Base-by-base conservation (phyloP, 2,329 filamentous ascomycete species). In the Colletotrichum sp. region DNA sequence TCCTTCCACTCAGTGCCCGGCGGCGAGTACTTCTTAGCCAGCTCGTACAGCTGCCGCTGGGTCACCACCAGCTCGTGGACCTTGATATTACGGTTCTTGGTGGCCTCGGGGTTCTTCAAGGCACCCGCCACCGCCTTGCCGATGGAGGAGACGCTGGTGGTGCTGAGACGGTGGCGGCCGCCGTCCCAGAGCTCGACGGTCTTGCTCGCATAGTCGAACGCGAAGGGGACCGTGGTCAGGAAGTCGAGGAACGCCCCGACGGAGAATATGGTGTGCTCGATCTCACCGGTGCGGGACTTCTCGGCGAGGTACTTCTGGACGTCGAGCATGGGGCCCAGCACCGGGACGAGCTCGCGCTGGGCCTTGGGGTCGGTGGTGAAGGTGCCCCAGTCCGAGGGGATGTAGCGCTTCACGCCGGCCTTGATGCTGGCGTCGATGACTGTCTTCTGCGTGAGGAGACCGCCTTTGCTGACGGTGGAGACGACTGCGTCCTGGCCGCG, bases 201-300 rank as follows among this genome's bases (percentile, higher is more conserved):
- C 72, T 59, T 67, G 57, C 68, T 62, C 15, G 71, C 18, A 28
- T 71, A 78, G 57, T 77, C 63, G 21, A 68, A 72, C 2, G 30
- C 52, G 16, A 72, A 6, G 13, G 68, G 62, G 12, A 81, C 59
- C 76, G 81, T 49, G 7, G 88, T 64, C 9, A 86, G 86, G 90
- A 89, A 93, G 81, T 94, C 92, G 72, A 93, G 88, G 82, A 94
- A 93, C 0, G 85, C 82, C 0, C 89, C 89, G 69, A 86, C 90
- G 28, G 88, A 84, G 3, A 94, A 81, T 21, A 85, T 84, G 0
- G 90, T 92, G 85, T 92, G 94, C 16, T 87, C 85, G 84, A 93
- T 80, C 44, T 81, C 75, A 65, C 84, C 81, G 55, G 85, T 82
- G 79, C 84, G 82, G 8, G 86, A 81, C 62, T 86, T 83, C 79